Evolutionary conservation across 148 eudicot species (phyloP), one percentile per base, ranked within the genome.

Genomic region (Spergularia bocconei): DNA sequence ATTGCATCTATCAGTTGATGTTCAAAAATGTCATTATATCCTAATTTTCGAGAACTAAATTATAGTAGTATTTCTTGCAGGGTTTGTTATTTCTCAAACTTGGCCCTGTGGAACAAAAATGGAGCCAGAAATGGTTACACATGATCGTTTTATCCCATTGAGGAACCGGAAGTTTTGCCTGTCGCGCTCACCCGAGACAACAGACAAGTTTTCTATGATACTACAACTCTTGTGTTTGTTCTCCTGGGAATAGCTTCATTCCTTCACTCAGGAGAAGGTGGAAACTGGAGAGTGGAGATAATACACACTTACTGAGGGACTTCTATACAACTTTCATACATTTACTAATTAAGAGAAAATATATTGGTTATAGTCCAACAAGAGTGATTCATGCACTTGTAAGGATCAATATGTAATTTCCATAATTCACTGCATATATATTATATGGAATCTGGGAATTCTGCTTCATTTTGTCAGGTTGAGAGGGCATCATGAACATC

Each of bases 141-240:
- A n/a, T 41, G 51, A 64, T 64, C 16, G 69, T 64, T 38, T 65
- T 14, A 65, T 65, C 39, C 39, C 69, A 65, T 38, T 65, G 8
- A 6, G 48, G 48, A 44, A 44, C 36, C 23, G 11, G n/a, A 67
- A 50, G 54, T 50, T 48, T 48, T 48, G 70, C 19, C 2, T 48
- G 21, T 68, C 33, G 38, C 25, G 38, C 56, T 15, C 0, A 21
- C 23, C 13, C 36, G 36, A 29, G 36, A 29, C 1, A 29, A 29
- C 36, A 29, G 36, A 29, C 70, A 67, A 67, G 70, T 67, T 67
- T 67, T 65, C 69, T 50, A 41, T 36, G 4, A 0, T 65, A 65
- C 39, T 64, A 65, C 69, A 39, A 41, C 20, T 41, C 20, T 65
- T 65, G 69, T 65, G 69, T 65, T 9, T n/a, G 41, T 17, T 17